Base-by-base conservation (phyloP, 164 flowering plant species). In the Saururus chinensis region DNA sequence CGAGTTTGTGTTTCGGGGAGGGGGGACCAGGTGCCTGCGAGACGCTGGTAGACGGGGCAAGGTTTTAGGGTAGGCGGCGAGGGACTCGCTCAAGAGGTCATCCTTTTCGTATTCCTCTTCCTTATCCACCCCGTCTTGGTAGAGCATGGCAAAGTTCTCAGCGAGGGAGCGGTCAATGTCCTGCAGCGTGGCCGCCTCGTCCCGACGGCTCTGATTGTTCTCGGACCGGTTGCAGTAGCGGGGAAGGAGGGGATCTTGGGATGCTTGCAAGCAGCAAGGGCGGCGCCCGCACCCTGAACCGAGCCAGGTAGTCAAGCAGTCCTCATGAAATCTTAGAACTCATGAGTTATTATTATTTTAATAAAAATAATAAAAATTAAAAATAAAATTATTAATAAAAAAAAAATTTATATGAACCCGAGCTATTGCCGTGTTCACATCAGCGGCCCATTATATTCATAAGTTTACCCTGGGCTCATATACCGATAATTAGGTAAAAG, bases 121-220 rank as follows among this genome's bases (percentile, higher is more conserved):
- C 0, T 12, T 62, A 16, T 64, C 66, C 23, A 19, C 53, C 9
- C 81, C 78, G 6, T 68, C 40, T 4, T 56, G 62, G 59, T 80
- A 85, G 24, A 84, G 74, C 0, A 93, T 83, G 61, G 59, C 77
- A 77, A 91, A 86, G 53, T 91, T 86, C 74, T 86, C 90, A 19
- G 71, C 65, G 9, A 84, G 79, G 57, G 84, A 86, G 0, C 71
- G 73, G 53, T 91, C 96, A 19, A 84, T 56, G 42, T 91, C 98
- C 11, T 82, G 62, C 9, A 88, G 78, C 1, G 91, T 81, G 0
- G 91, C 96, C 0, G 85, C 83, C 1, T 61, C 61, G 21, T 52
- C 64, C 5, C 16, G 51, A 19, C 17, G 9, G 4, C 37, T 30
- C 4, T 30, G 37, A 6, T 30, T 30, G 4, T 30, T 30, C 37